A percentile compares a stretch with the other conserved stretches of the same genome.
Conservation (phyloP, 768 basidiomycete species). For the Auricularia auricula-judae region DNA sequence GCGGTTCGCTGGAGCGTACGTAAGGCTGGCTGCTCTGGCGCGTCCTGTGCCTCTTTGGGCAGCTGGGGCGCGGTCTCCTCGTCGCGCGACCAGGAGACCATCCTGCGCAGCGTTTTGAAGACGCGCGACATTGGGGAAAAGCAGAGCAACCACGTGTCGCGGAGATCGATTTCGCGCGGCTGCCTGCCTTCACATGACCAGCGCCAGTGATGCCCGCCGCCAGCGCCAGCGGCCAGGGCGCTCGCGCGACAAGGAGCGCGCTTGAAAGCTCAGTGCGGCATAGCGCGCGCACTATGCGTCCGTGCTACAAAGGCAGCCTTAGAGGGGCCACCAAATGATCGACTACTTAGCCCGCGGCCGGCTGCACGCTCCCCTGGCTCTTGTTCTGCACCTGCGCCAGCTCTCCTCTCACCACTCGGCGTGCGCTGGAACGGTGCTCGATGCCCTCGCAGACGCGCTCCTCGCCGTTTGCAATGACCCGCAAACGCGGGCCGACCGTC, state of each 20-base stretch:
- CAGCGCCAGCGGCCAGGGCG: background rate
- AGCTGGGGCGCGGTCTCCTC: background rate
- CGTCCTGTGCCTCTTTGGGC: background rate
- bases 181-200: background rate
- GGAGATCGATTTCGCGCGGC: background rate
- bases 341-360: background rate
- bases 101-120: background rate
- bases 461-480: background rate
- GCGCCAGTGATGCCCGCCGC: background rate
- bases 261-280: no score
- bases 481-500: background rate
- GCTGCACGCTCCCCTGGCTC: background rate
- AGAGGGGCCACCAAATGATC: background rate
- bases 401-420: background rate
- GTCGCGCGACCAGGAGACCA: background rate
- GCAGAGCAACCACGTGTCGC: background rate
- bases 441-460: background rate
- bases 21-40: background rate
- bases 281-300: no score
- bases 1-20: background rate
- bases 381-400: background rate
- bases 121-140: background rate
- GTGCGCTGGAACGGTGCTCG: no score
- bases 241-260: background rate
- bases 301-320: no score